Evolutionary conservation across 2,329 filamentous ascomycete species (phyloP), one percentile per base, ranked within the genome.

Genomic region (Stachybotrys chlorohalonatus): DNA sequence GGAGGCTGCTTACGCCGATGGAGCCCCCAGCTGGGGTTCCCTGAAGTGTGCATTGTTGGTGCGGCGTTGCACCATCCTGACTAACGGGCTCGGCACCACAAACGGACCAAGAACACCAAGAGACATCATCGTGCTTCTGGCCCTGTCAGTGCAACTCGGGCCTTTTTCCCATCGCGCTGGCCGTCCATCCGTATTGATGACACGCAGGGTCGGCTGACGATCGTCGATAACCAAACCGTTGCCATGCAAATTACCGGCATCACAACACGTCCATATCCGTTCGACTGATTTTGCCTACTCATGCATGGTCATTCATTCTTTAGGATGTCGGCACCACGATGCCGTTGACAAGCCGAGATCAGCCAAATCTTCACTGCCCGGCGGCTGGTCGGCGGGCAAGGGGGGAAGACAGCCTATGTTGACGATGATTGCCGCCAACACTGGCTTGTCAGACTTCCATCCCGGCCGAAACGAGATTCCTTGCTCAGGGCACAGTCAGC

Each of bases 51-150:
- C 46, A 13, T 24, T 47, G 46, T n/a, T 24, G 46, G 15, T n/a
- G 46, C 46, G 46, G 46, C 17, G 8, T n/a, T 47, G 46, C 46
- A 16, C 46, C 7, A 8, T 47, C 11, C 46, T 47, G 9, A 47
- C 8, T 13, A 24, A 42, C 36, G 36, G 36, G 13, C 8, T 42
- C 36, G 36, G 13, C 36, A 42, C 36, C 8, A 13, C 36, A 42
- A 42, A 24, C 24, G 24, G 39, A 11, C 39, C n/a, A 11, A 45
- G 39, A 11, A 47, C n/a, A n/a, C 39, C 31, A 51, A 45, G n/a
- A 54, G 53, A 51, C 53, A 54, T 51, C 49, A 52, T 51, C 31
- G 42, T 54, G 53, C 53, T 54, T 54, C 24, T 11, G 15, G 31
- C 47, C 17, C 32, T 51, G 52, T 36, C 46, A 45, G 42, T 46